These are phyloP conservation scores for Asterochloris sp. DNA, from an alignment of 139 green algal genomes.

Conservation along the genomic window DNA sequence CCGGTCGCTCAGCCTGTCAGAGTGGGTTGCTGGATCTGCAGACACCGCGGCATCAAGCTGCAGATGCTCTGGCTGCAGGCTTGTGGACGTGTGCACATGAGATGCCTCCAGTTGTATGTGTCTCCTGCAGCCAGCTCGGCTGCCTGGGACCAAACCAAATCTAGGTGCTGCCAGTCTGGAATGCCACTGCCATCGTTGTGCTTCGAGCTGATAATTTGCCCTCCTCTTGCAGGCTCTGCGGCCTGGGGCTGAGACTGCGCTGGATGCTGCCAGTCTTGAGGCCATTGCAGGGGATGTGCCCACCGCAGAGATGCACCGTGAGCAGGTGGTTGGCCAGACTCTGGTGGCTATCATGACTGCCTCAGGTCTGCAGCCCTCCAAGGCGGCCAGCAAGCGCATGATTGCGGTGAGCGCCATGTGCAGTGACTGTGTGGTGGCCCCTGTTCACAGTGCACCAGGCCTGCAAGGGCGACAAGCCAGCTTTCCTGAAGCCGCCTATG, in stretches of 20 bases:
- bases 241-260: slow-evolving; percentile 71
- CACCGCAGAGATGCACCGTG: slow-evolving; percentile 40
- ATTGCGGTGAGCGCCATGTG: slow-evolving; percentile 55
- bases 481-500: too few relatives aligned
- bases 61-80: too few relatives aligned
- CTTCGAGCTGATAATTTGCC: slow-evolving; percentile 36
- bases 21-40: too few relatives aligned
- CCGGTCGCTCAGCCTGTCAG: too few relatives aligned
- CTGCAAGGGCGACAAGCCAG: too few relatives aligned
- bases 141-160: slow-evolving; percentile 69
- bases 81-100: too few relatives aligned
- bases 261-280: slow-evolving; percentile 80
- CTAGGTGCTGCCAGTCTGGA: slow-evolving; percentile 77
- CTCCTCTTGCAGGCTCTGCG: slow-evolving; percentile 50
- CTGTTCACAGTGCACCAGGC: neutral
- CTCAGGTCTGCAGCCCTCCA: slow-evolving; percentile 78
- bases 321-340: slow-evolving; percentile 49
- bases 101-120: neutral
- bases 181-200: slow-evolving; percentile 62
- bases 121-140: slow-evolving; percentile 45
- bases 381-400: slow-evolving; percentile 71
- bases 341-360: slow-evolving; percentile 84
- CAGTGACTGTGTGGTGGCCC: neutral
- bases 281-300: slow-evolving; percentile 74
- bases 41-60: too few relatives aligned